Evolutionary conservation across 208 protist genomes (phyloP), one percentile per base, ranked within the genome.

Genomic region (Vickermania spadyakhi): DNA sequence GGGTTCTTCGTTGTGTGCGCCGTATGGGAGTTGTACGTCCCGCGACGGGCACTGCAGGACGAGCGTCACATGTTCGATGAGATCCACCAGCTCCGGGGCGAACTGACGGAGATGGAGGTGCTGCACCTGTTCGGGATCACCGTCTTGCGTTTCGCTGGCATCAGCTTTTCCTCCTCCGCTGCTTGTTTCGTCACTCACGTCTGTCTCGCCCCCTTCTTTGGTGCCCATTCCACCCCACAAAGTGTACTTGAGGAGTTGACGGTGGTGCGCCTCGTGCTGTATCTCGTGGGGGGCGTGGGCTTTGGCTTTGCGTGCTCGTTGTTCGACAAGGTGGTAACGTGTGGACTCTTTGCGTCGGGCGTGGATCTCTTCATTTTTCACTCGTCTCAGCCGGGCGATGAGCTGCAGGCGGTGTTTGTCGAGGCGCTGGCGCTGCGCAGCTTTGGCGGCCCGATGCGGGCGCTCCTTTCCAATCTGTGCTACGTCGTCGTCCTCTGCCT

Each of bases 311-410:
- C 75, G 57, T 64, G 87, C 4, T 78, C 84, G 52, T 59, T 66
- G n/a, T 64, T 84, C 27, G 82, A 89, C 61, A 31, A 66, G 30
- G 71, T 28, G 0, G 64, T 89, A 3, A 75, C 89, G 51, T 55
- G 73, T 14, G 66, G 73, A 25, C 62, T 93, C 31, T 93, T 93
- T 67, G 79, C 81, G 23, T 77, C 78, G 56, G 85, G 85, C n/a
- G 85, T 93, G 1, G 81, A 93, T 25, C 65, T 93, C 3, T 89
- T 82, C 61, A 86, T 85, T 59, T 62, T 88, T 42, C 79, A 81
- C 61, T 81, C 75, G 70, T 66, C 87, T 36, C 77, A 89, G 67
- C 52, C 75, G 1, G 68, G 70, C 49, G 68, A 79, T 64, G 81
- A 84, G 28, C 31, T 66, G 4, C 70, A 78, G 30, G 21, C 57